A percentile compares a stretch with the other conserved stretches of the same genome.
Conservation (phyloP, 2,329 filamentous ascomycete species). For the Grosmannia clavigera region DNA sequence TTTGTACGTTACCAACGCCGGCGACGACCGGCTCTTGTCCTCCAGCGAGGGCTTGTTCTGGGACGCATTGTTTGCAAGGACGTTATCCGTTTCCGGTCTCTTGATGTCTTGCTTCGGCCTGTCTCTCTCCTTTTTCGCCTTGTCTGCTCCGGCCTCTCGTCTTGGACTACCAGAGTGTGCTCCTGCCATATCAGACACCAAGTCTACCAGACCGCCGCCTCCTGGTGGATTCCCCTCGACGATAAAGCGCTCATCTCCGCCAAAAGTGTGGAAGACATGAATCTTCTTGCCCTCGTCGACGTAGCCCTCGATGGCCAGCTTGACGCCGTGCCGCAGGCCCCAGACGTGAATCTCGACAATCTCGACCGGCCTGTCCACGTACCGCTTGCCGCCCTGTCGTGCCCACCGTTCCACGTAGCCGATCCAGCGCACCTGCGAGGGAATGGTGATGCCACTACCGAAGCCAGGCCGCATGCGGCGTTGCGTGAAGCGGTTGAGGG, state of each 20-base stretch:
- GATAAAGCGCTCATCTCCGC: constrained; percentile 55
- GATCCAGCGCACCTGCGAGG: constrained; percentile 80
- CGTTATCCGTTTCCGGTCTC: not conserved
- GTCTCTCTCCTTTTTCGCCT: not conserved
- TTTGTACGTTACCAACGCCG: not conserved
- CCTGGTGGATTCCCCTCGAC: constrained; percentile 45
- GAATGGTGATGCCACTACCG: constrained; percentile 76
- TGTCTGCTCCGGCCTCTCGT: not conserved
- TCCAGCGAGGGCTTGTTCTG: not conserved
- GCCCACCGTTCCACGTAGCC: constrained; percentile 84
- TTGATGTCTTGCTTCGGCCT: not conserved
- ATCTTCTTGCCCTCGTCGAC: constrained; percentile 84
- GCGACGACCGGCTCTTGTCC: constrained; percentile 1
- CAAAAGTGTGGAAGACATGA: constrained; percentile 71
- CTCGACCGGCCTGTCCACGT: constrained; percentile 72
- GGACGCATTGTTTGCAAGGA: not conserved
- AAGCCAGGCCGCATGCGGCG: constrained; percentile 82
- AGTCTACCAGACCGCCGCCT: constrained; percentile 34
- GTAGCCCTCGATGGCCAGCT: constrained; percentile 74
- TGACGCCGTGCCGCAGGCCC: constrained; percentile 79
- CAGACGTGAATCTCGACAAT: constrained; percentile 82
- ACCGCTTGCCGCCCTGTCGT: constrained; percentile 53
- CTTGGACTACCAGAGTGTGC: not conserved
- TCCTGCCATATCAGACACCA: constrained; percentile 39
- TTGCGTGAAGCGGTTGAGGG: constrained; percentile 54